A percentile compares a stretch with the other conserved stretches of the same genome.
phyloP scores from a whole-genome alignment of 163 green algal genomes.

The Coccomyxa subellipsoidea region DNA sequence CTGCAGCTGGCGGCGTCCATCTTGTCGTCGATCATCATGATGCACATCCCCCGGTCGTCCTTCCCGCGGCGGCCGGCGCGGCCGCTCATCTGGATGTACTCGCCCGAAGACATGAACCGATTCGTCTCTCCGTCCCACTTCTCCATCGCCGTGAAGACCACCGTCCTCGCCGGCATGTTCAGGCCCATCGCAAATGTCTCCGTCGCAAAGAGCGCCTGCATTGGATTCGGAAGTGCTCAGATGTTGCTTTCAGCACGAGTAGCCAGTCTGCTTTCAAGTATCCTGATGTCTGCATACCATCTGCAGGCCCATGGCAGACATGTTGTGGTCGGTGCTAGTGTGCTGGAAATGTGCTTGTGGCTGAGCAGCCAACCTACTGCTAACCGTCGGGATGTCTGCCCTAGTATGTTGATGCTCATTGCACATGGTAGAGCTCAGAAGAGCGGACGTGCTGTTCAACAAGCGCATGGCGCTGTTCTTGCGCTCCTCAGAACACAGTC shows the following conservation, averaged over 20 bases:
- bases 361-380: no score
- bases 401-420: not conserved
- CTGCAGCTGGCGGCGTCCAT: constrained; percentile 57
- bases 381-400: not conserved
- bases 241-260: no score
- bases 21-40: constrained; percentile 88
- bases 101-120: constrained; percentile 61
- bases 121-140: constrained; percentile 93
- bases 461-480: no score
- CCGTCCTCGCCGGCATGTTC: constrained; percentile 98
- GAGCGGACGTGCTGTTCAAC: no score
- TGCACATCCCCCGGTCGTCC: constrained; percentile 82
- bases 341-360: no score
- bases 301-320: constrained; percentile 17
- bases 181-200: constrained; percentile 99
- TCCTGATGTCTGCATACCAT: no score
- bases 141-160: constrained; percentile 89
- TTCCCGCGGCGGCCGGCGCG: constrained; percentile 86
- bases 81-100: constrained; percentile 96
- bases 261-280: no score
- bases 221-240: no score
- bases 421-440: no score
- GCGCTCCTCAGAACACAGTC: not conserved
- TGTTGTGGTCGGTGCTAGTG: no score
- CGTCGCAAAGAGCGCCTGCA: constrained; percentile 61